These are phyloP conservation scores for Zygoascus ofunaensis DNA, from an alignment of 805 yeast genomes.

Conservation along the genomic window DNA sequence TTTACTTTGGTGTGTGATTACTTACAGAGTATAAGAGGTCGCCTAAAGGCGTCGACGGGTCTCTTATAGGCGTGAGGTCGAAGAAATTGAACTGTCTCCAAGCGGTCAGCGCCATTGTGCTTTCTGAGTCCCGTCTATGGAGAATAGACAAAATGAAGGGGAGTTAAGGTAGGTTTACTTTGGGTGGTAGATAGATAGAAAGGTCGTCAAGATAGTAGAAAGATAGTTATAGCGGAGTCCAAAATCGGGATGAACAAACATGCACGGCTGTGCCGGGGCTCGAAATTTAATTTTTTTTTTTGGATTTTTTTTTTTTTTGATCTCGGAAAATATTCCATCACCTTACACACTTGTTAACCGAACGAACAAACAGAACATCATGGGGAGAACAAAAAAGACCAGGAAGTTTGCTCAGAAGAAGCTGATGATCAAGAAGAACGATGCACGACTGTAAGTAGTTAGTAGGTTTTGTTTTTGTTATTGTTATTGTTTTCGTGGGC, in stretches of 20 bases:
- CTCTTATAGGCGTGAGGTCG: slow-evolving; percentile 73
- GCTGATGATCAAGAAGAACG: slow-evolving; percentile 67
- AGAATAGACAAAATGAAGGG: too few relatives aligned
- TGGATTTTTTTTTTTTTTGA: too few relatives aligned
- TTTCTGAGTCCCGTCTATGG: too few relatives aligned
- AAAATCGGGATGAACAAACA: neutral
- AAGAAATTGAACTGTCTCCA: slow-evolving; percentile 86
- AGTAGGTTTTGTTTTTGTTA: neutral
- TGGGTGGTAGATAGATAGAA: too few relatives aligned
- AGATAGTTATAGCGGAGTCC: neutral
- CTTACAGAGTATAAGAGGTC: slow-evolving; percentile 56
- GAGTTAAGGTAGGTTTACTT: too few relatives aligned
- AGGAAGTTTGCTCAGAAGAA: slow-evolving; percentile 93
- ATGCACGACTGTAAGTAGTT: slow-evolving; percentile 42
- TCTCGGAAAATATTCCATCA: too few relatives aligned
- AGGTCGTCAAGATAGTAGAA: neutral
- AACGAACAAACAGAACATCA: slow-evolving; percentile 27
- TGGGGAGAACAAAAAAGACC: slow-evolving; percentile 97
- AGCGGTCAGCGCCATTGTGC: slow-evolving; percentile 5
- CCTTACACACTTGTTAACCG: too few relatives aligned
- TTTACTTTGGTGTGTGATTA: too few relatives aligned
- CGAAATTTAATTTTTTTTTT: too few relatives aligned
- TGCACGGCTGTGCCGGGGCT: neutral
- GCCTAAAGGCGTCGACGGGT: slow-evolving; percentile 59
- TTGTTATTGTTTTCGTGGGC: too few relatives aligned